A percentile compares a stretch with the other conserved stretches of the same genome.
Evolutionary conservation across 2,329 filamentous ascomycete species (phyloP).

Genomic region (Beauveria varroae): DNA sequence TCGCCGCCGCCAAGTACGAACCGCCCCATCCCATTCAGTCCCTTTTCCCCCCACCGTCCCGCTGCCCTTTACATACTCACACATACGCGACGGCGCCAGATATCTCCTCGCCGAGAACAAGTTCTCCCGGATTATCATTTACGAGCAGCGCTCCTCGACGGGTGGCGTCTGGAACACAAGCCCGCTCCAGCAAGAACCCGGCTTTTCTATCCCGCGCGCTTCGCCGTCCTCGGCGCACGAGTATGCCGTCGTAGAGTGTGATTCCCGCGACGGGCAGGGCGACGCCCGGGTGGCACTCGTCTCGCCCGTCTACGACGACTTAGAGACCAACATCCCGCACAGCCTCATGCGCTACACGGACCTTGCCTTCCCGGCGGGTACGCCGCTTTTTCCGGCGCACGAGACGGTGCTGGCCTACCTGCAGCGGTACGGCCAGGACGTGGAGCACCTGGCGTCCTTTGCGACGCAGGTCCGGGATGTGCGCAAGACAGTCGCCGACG

Average conservation of each 20-base stretch:
- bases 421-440: constrained; percentile 52
- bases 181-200: constrained; percentile 17
- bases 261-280: constrained; percentile 3
- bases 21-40: neutral
- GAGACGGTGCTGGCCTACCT: constrained; percentile 58
- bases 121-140: constrained; percentile 59
- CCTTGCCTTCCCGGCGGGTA: constrained; percentile 46
- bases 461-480: constrained; percentile 51
- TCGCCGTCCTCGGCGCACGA: constrained; percentile 25
- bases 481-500: constrained; percentile 17
- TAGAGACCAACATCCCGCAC: constrained; percentile 72
- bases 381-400: constrained; percentile 61
- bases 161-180: constrained; percentile 72
- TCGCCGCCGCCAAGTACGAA: constrained; percentile 46
- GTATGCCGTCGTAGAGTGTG: constrained; percentile 35
- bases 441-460: constrained; percentile 51
- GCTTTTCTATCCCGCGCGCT: constrained; percentile 24
- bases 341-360: constrained; percentile 65
- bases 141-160: constrained; percentile 57
- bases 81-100: constrained; percentile 33
- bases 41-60: neutral
- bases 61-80: neutral
- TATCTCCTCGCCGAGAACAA: constrained; percentile 56
- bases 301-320: constrained; percentile 61
- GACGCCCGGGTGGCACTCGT: constrained; percentile 39